A percentile compares a stretch with the other conserved stretches of the same genome.
phyloP scores from a whole-genome alignment of 1,139 yeast genomes.

The Pichia sp. region DNA sequence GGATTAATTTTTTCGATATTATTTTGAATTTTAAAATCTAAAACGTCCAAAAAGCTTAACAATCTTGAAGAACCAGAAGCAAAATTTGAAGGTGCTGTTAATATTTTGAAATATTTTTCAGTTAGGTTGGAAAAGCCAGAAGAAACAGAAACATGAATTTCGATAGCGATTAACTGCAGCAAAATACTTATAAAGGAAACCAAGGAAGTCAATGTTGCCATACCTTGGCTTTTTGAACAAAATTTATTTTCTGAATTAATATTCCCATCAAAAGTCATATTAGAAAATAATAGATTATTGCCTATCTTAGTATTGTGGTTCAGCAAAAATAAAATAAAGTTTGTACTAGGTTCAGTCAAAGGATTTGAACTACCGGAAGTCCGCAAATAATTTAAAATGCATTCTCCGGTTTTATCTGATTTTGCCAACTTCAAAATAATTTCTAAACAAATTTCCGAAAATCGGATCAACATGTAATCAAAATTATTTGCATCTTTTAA shows the following conservation, averaged over 20 bases:
- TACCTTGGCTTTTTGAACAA: conserved; percentile 35
- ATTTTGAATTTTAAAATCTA: conserved; percentile 48
- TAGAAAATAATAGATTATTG: conserved; percentile 43
- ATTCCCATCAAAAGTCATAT: conserved; percentile 38
- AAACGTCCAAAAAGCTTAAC: conserved; percentile 60
- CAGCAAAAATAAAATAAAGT: conserved; percentile 49
- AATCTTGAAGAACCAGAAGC: conserved; percentile 55
- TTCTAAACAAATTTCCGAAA: conserved; percentile 54
- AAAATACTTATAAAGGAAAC: conserved; percentile 56
- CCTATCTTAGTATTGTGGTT: conserved; percentile 50
- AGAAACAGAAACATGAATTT: conserved; percentile 55
- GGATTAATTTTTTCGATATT: conserved; percentile 32
- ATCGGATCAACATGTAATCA: conserved; percentile 47
- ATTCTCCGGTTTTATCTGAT: conserved; percentile 45
- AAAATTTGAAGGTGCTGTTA: conserved; percentile 45
- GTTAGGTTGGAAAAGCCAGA: conserved; percentile 50
- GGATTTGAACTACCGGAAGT: conserved; percentile 23
- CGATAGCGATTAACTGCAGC: conserved; percentile 65
- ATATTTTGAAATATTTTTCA: conserved; percentile 44
- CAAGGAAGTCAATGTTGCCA: conserved; percentile 56
- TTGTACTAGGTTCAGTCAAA: conserved; percentile 24
- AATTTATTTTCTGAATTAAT: conserved; percentile 32
- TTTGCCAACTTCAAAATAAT: conserved; percentile 55
- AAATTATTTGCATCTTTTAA: conserved; percentile 31
- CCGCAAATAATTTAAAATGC: conserved; percentile 51